Evolutionary conservation across 2,329 filamentous ascomycete genomes (phyloP).

Genomic region (Penicillium sp.): DNA sequence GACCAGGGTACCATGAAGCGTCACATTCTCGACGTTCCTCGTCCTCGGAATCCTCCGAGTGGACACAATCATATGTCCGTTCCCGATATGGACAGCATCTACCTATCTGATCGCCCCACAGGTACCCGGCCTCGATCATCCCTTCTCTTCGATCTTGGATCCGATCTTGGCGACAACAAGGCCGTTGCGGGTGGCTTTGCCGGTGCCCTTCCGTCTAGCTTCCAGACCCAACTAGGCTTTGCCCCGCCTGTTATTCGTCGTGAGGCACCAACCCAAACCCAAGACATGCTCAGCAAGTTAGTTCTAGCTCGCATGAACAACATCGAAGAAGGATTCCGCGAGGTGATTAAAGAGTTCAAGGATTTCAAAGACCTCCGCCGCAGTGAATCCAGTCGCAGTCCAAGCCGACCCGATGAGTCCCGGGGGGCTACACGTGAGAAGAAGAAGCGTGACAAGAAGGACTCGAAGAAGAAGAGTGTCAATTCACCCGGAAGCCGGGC

Average conservation of each 20-base stretch:
- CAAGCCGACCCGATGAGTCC: conserved; percentile 28
- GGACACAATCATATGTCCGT: conserved; percentile 55
- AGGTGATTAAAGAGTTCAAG: conserved; percentile 79
- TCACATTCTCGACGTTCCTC: conserved; percentile 33
- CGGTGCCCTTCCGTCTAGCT: conserved; percentile 67
- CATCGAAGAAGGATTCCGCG: conserved; percentile 83
- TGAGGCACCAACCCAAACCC: conserved; percentile 50
- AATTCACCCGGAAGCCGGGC: conserved; percentile 18
- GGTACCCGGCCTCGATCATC: conserved; percentile 54
- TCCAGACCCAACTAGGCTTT: conserved; percentile 76
- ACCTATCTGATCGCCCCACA: conserved; percentile 43
- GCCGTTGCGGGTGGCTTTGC: conserved; percentile 61
- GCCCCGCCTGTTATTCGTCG: conserved; percentile 61
- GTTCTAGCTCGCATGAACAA: conserved; percentile 90
- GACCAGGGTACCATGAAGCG: conserved; percentile 47
- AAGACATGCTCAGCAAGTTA: conserved; percentile 72
- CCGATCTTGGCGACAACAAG: conserved; percentile 65
- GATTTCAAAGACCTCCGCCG: conserved; percentile 63
- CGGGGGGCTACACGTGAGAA: conserved; percentile 23
- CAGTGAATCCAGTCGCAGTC: conserved; percentile 37
- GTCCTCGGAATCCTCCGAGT: conserved; percentile 57
- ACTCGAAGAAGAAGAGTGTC: conserved; percentile 17
- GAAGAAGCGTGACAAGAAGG: conserved; percentile 30
- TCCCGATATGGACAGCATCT: conserved; percentile 55
- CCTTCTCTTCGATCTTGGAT: conserved; percentile 70